These are phyloP conservation scores for Bacterosira constricta DNA, from an alignment of 108 stramenopile genomes.

Conservation along the genomic window DNA sequence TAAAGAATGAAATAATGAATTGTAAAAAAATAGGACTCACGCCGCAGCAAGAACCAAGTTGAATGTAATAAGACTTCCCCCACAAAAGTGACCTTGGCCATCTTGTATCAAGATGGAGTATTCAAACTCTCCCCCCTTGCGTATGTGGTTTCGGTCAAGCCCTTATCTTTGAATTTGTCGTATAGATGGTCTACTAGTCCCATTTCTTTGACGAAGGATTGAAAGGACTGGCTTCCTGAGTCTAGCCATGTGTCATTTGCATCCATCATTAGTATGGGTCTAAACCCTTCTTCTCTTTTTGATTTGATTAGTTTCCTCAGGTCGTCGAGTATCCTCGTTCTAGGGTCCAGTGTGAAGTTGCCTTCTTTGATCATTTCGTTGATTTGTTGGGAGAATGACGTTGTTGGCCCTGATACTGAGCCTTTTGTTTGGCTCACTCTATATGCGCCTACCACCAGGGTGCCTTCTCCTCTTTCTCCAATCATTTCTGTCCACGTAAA, in stretches of 20 bases:
- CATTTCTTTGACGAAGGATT: no score
- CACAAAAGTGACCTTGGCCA: neutral
- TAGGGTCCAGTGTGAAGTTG: no score
- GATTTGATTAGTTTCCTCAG: neutral
- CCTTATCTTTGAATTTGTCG: neutral
- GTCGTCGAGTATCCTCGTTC: neutral
- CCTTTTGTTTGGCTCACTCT: constrained; percentile 1
- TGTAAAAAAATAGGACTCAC: neutral
- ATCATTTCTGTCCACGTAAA: no score
- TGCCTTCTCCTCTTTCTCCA: constrained; percentile 3
- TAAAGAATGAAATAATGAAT: neutral
- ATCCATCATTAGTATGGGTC: no score
- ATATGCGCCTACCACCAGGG: neutral
- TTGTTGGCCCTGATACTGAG: neutral
- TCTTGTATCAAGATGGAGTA: neutral
- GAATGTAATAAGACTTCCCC: constrained; percentile 23
- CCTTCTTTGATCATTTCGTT: no score
- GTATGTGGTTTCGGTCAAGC: no score
- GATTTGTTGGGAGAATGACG: no score
- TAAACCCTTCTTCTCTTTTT: neutral
- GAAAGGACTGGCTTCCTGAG: neutral
- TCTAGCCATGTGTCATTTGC: no score
- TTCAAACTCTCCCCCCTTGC: neutral
- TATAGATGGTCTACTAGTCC: no score
- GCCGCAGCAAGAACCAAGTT: constrained; percentile 32